Conservation (phyloP, 2,329 filamentous ascomycete species). For the Penicillium olsonii region DNA sequence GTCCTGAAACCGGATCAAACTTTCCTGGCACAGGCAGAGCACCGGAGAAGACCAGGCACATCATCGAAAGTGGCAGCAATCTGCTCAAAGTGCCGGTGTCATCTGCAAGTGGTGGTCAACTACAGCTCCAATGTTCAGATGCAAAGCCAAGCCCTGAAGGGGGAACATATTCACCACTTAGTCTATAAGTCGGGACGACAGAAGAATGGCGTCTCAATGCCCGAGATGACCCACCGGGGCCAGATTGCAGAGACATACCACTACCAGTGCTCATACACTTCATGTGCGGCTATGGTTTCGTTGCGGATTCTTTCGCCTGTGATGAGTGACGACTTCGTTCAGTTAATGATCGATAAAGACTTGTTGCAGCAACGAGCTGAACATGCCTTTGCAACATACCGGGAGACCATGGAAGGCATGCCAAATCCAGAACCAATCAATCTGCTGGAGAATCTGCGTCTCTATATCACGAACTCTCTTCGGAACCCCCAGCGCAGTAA, state of each 20-base stretch:
- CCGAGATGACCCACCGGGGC: slow-evolving; percentile 31
- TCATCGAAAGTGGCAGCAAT: slow-evolving; percentile 61
- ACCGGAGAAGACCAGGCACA: slow-evolving; percentile 44
- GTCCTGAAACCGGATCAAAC: slow-evolving; percentile 59
- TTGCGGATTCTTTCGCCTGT: slow-evolving; percentile 57
- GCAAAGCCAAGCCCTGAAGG: slow-evolving; percentile 48
- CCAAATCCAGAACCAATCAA: slow-evolving; percentile 54
- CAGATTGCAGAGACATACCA: slow-evolving; percentile 47
- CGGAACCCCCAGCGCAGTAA: slow-evolving; percentile 52
- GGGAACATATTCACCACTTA: slow-evolving; percentile 65
- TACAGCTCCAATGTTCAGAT: slow-evolving; percentile 46
- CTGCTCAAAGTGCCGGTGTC: slow-evolving; percentile 63
- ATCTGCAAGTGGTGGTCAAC: slow-evolving; percentile 60
- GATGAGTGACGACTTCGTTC: slow-evolving; percentile 51
- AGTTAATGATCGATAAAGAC: slow-evolving; percentile 56
- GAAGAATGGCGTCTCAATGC: slow-evolving; percentile 20
- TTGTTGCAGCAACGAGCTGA: slow-evolving; percentile 56
- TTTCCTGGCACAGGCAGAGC: slow-evolving; percentile 44
- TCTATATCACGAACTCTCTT: slow-evolving; percentile 62
- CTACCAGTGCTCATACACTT: slow-evolving; percentile 62
- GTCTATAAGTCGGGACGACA: slow-evolving; percentile 43
- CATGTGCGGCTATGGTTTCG: slow-evolving; percentile 56
- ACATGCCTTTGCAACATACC: slow-evolving; percentile 52
- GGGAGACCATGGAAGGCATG: slow-evolving; percentile 56
- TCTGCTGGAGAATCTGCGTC: slow-evolving; percentile 58